Evolutionary conservation across 805 yeast species (phyloP).

Genomic region (Candida xiaguanensis): DNA sequence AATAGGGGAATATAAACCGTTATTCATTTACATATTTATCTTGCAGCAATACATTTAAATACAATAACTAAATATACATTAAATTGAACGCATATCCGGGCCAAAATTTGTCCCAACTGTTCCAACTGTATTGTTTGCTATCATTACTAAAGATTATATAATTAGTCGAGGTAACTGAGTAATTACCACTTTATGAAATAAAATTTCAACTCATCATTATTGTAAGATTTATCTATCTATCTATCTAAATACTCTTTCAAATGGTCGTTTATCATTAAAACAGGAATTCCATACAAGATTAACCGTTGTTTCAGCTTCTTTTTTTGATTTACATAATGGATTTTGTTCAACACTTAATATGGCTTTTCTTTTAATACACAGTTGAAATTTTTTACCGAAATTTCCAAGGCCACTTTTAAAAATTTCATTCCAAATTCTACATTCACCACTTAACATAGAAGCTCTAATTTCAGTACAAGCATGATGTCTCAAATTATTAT

Average conservation of each 20-base stretch:
- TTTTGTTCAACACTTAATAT: conserved; percentile 78
- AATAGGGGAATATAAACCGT: no score
- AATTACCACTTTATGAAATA: no score
- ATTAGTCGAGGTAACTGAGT: no score
- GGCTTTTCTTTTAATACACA: conserved; percentile 88
- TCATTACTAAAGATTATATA: no score
- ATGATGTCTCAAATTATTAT: conserved; percentile 82
- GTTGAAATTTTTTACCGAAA: conserved; percentile 81
- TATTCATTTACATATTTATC: no score
- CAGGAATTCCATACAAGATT: conserved; percentile 90
- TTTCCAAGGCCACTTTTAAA: conserved; percentile 48
- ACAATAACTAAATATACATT: no score
- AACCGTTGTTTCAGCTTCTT: conserved; percentile 75
- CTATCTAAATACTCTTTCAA: conserved; percentile 80
- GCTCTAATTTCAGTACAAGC: conserved; percentile 98
- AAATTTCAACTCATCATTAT: background rate
- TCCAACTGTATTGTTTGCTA: no score
- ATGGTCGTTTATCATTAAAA: conserved; percentile 92
- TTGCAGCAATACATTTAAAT: no score
- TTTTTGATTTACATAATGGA: conserved; percentile 71
- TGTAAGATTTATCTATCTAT: background rate
- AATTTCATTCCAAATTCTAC: conserved; percentile 85
- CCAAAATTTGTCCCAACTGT: no score
- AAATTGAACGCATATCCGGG: no score
- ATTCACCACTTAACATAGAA: conserved; percentile 88